These are phyloP conservation scores for Macroventuria anomochaeta DNA, from an alignment of 2,329 filamentous ascomycete species.

Conservation along the genomic window DNA sequence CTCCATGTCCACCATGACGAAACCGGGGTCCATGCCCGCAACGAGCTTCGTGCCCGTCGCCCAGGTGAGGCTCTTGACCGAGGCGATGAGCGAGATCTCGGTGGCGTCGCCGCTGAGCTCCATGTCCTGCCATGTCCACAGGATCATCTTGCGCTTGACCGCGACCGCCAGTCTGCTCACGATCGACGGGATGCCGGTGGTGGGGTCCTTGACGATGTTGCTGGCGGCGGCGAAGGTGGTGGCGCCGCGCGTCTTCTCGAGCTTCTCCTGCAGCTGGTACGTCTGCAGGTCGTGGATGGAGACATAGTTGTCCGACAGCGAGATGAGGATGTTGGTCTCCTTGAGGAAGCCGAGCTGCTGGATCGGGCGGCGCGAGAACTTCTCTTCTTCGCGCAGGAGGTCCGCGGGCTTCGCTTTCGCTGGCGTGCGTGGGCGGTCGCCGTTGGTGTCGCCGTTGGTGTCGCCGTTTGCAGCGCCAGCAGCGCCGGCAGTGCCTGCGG, in stretches of 20 bases:
- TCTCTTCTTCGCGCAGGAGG: conserved; percentile 88
- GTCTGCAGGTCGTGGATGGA: conserved; percentile 88
- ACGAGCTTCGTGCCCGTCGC: conserved; percentile 84
- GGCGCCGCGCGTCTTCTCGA: conserved; percentile 85
- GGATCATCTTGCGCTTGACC: conserved; percentile 84
- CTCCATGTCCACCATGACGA: conserved; percentile 85
- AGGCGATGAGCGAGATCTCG: conserved; percentile 81
- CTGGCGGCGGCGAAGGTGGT: conserved; percentile 91
- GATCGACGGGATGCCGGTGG: conserved; percentile 88
- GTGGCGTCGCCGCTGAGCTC: conserved; percentile 76
- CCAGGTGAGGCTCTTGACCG: conserved; percentile 90
- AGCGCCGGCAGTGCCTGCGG: no score
- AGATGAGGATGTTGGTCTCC: conserved; percentile 89
- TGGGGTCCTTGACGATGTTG: conserved; percentile 89
- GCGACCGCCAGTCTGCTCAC: conserved; percentile 91
- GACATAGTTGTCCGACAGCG: conserved; percentile 86
- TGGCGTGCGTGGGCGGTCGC: conserved; percentile 51
- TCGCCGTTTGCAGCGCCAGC: neutral
- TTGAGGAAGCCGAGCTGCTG: conserved; percentile 96
- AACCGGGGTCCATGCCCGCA: conserved; percentile 89
- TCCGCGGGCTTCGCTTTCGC: conserved; percentile 66
- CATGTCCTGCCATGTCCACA: conserved; percentile 97
- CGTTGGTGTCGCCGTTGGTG: conserved; percentile 37
- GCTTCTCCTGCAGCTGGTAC: conserved; percentile 80
- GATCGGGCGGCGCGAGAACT: conserved; percentile 87